Evolutionary conservation across 2,329 filamentous ascomycete genomes (phyloP).

Genomic region (Penicillium decumbens): DNA sequence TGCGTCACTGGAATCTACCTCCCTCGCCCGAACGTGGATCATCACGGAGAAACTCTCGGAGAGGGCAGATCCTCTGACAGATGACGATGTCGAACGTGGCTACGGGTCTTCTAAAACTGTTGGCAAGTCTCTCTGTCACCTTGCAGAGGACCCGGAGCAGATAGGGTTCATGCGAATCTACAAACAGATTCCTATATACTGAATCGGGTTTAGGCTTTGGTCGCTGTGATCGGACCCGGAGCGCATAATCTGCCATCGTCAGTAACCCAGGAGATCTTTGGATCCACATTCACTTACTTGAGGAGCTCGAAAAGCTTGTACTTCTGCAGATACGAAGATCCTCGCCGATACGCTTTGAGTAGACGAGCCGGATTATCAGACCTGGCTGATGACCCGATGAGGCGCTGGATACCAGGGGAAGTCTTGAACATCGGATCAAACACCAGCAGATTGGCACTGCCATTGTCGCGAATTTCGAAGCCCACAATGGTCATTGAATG

Average conservation of each 20-base stretch:
- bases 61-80: too few species aligned
- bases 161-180: too few species aligned
- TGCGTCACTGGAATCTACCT: too few species aligned
- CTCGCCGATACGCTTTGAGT: slow-evolving; percentile 70
- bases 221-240: background rate
- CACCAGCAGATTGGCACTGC: slow-evolving; percentile 67
- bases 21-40: too few species aligned
- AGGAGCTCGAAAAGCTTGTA: slow-evolving; percentile 77
- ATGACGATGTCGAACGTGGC: too few species aligned
- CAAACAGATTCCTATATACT: too few species aligned
- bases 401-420: slow-evolving; percentile 56
- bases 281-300: slow-evolving; percentile 46
- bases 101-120: too few species aligned
- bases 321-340: slow-evolving; percentile 61
- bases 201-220: background rate
- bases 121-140: too few species aligned
- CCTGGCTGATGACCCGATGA: slow-evolving; percentile 47
- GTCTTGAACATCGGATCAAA: slow-evolving; percentile 84
- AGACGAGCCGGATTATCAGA: slow-evolving; percentile 49
- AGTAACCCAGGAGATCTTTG: background rate
- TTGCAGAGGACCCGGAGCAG: too few species aligned
- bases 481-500: slow-evolving; percentile 91
- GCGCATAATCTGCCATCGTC: slow-evolving; percentile 4
- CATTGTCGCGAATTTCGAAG: slow-evolving; percentile 64
- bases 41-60: too few species aligned